A percentile compares a stretch with the other conserved stretches of the same genome.
Evolutionary conservation across 306 rosid species (phyloP).

Genomic region (Medicago lupulina): DNA sequence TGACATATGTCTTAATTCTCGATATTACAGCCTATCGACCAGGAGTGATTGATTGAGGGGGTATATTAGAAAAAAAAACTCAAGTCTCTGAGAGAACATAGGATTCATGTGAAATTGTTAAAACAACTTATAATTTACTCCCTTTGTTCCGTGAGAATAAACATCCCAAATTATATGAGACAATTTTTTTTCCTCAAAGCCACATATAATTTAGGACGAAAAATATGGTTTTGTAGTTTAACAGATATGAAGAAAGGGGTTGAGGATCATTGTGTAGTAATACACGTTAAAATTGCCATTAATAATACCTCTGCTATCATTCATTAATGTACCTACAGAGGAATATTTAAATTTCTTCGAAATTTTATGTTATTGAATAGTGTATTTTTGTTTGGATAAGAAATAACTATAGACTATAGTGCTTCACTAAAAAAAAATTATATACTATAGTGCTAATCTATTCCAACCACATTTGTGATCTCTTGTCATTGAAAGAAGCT

Average conservation of each 20-base stretch:
- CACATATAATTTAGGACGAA: too few species aligned
- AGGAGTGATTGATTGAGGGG: too few species aligned
- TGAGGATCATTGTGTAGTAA: not conserved
- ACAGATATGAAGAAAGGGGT: not conserved
- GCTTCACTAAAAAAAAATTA: too few species aligned
- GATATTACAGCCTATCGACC: too few species aligned
- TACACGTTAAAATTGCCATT: slow-evolving; percentile 12
- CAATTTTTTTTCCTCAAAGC: too few species aligned
- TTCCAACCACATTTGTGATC: not conserved
- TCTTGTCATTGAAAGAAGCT: not conserved
- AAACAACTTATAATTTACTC: too few species aligned
- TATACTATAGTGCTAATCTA: not conserved
- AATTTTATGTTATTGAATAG: not conserved
- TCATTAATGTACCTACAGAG: slow-evolving; percentile 38
- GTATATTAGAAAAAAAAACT: too few species aligned
- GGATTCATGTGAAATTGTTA: too few species aligned
- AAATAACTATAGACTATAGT: not conserved
- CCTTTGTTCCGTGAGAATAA: too few species aligned
- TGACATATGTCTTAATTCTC: too few species aligned
- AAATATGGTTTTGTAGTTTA: slow-evolving; percentile 33
- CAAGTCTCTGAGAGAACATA: too few species aligned
- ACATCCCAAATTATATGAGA: too few species aligned
- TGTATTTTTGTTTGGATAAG: not conserved
- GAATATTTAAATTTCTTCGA: not conserved
- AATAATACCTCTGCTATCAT: slow-evolving; percentile 44